These are phyloP conservation scores for Lepidium campestre DNA, from an alignment of 441 rosid species.

Conservation along the genomic window DNA sequence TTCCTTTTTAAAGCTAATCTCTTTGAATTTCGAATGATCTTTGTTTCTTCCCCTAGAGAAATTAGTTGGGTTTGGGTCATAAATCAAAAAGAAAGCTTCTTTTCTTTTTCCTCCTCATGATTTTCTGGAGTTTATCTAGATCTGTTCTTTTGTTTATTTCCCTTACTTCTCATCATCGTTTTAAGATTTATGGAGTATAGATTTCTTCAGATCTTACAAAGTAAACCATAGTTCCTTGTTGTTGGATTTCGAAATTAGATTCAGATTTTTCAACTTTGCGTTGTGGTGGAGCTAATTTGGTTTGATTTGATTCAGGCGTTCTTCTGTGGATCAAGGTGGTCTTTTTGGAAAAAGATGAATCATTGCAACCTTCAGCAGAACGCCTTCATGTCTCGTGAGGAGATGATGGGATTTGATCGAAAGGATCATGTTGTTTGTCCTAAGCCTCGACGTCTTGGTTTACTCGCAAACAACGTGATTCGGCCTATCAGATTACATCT, in stretches of 20 bases:
- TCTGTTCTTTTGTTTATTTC: neutral
- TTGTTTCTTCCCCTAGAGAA: neutral
- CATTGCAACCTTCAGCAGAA: conserved; percentile 62
- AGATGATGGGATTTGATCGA: conserved; percentile 45
- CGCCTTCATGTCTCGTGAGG: conserved; percentile 52
- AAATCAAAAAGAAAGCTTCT: neutral
- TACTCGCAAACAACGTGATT: conserved; percentile 35
- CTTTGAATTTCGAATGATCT: neutral
- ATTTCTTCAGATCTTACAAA: conserved; percentile 7
- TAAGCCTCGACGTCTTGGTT: conserved; percentile 69
- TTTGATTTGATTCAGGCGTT: neutral
- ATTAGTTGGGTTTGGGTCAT: neutral
- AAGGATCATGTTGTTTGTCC: conserved; percentile 70
- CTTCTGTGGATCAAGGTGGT: conserved; percentile 14
- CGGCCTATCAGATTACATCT: conserved; percentile 53
- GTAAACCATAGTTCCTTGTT: neutral
- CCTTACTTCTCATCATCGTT: neutral
- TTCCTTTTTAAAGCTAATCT: neutral
- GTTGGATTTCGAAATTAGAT: neutral
- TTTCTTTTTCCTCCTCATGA: neutral
- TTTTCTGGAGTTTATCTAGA: neutral
- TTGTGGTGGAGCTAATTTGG: neutral
- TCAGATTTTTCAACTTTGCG: neutral
- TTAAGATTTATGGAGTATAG: neutral
- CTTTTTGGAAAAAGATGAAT: conserved; percentile 44